Percentiles rank a stretch among this genome's conserved stretches.
These are phyloP conservation scores for Coelastrella sp. DNA, from an alignment of 139 green algal genomes.

Conservation along the genomic window DNA sequence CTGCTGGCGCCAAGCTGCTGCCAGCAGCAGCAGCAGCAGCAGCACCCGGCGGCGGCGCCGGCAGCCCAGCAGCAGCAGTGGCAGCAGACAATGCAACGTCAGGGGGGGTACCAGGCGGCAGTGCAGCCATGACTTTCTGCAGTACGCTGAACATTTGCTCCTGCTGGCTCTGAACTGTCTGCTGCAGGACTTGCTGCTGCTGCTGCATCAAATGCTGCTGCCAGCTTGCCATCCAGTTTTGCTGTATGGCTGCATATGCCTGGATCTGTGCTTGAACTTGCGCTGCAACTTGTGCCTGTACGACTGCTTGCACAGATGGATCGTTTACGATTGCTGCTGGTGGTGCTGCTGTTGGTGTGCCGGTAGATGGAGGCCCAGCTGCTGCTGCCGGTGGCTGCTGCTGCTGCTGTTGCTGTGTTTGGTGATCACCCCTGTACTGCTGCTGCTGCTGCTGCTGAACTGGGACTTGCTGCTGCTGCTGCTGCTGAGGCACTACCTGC, in stretches of 20 bases:
- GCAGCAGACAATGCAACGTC: conserved; percentile 26
- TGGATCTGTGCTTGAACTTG: conserved; percentile 16
- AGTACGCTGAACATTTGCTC: conserved; percentile 10
- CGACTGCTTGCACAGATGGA: background rate
- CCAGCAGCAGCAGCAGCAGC: conserved; percentile 14
- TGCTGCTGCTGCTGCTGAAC: background rate
- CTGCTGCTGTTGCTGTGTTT: background rate
- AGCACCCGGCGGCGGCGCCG: background rate
- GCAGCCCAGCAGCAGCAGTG: conserved; percentile 22
- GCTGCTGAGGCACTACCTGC: background rate
- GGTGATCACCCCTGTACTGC: background rate
- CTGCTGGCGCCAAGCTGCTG: background rate
- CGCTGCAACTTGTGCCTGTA: background rate
- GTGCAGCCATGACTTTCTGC: conserved; percentile 24
- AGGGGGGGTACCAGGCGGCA: conserved; percentile 25
- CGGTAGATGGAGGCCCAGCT: background rate
- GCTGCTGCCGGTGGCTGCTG: conserved; percentile 1
- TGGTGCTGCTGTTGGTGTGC: conserved; percentile 6
- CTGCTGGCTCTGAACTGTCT: conserved; percentile 36
- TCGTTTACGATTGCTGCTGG: background rate
- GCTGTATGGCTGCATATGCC: conserved; percentile 23
- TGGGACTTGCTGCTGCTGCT: background rate
- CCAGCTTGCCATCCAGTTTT: conserved; percentile 34
- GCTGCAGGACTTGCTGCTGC: conserved; percentile 46
- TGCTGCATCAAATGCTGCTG: conserved; percentile 46